Base-by-base conservation (phyloP, 2,329 filamentous ascomycete species). In the Penicillium fuscoglaucum region DNA sequence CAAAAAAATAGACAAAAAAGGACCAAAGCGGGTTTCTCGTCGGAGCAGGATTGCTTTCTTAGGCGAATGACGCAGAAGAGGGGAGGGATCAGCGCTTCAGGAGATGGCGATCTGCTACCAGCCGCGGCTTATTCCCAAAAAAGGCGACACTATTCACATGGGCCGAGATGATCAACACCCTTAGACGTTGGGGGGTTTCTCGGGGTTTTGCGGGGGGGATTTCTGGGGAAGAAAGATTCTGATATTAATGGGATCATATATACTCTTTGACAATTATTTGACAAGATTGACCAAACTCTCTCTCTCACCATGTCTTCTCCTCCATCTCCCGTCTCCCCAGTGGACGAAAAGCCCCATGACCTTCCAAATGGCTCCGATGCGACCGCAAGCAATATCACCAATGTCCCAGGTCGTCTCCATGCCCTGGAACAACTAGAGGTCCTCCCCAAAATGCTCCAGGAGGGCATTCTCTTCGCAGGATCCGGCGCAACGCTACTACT, bases 391-490 rank as follows among this genome's bases (percentile, higher is more conserved):
- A 56, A 55, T 33, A 44, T 41, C n/a, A 13, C 31, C 10, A 58
- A 51, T 24, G 61, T 64, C 21, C 57, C 62, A 8, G 63, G 66
- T 37, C 65, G 65, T 24, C 64, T 72, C 2, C 65, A 72, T 26
- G 66, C 66, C 37, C 69, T 74, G 9, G 69, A 72, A 12, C 65
- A 72, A 29, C 64, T 74, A 39, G 68, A 73, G 44, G 68, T 74
- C 35, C 66, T 74, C 6, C 73, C 73, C 8, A 70, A 73, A 28
- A 74, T 75, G 33, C 68, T 74, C 2, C 67, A 68, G 49, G 72
- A 75, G 52, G 73, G 73, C 3, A 73, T 74, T 28, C 55, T 74
- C 45, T 72, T 75, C 48, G 69, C 72, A 0, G 73, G 71, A n/a
- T 68, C 69, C 0, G 72, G 72, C 3, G 69, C 72, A 9, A 68